Conservation (phyloP, 768 basidiomycete genomes). For the Lactarius akahatsu region DNA sequence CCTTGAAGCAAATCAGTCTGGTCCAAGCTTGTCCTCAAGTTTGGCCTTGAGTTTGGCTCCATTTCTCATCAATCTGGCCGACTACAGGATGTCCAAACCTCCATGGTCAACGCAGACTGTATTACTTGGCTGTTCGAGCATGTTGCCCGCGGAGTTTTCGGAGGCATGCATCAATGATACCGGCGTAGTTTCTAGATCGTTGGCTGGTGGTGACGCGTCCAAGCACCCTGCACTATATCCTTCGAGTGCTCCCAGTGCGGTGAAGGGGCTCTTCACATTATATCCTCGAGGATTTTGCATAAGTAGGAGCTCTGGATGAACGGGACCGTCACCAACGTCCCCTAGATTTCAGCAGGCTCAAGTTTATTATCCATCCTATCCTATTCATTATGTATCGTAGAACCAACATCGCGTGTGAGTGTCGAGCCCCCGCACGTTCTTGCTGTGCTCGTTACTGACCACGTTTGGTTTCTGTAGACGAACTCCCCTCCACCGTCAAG, state of each 20-base stretch:
- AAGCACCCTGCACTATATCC: neutral
- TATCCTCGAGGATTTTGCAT: conserved; percentile 13
- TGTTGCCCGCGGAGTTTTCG: conserved; percentile 2
- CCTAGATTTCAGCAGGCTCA: neutral
- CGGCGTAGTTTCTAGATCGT: neutral
- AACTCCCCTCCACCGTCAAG: conserved; percentile 27
- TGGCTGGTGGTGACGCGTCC: neutral
- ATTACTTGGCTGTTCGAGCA: neutral
- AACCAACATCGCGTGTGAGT: conserved; percentile 28
- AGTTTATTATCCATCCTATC: neutral
- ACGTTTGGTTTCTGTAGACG: conserved; percentile 16
- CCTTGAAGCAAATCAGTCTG: neutral
- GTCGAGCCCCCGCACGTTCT: neutral
- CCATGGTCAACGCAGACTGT: neutral
- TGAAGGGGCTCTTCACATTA: conserved; percentile 8
- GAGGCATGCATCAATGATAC: neutral
- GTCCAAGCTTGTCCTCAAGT: too few species aligned
- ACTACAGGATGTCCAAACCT: neutral
- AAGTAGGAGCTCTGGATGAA: conserved; percentile 4
- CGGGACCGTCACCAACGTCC: neutral
- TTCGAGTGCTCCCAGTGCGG: conserved; percentile 2
- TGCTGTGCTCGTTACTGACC: neutral
- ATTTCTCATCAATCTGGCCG: conserved; percentile 2
- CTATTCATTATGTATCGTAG: conserved; percentile 12
- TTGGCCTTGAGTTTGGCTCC: conserved; percentile 13